Base-by-base conservation (phyloP, 2,329 filamentous ascomycete species). In the Diaporthe eres region DNA sequence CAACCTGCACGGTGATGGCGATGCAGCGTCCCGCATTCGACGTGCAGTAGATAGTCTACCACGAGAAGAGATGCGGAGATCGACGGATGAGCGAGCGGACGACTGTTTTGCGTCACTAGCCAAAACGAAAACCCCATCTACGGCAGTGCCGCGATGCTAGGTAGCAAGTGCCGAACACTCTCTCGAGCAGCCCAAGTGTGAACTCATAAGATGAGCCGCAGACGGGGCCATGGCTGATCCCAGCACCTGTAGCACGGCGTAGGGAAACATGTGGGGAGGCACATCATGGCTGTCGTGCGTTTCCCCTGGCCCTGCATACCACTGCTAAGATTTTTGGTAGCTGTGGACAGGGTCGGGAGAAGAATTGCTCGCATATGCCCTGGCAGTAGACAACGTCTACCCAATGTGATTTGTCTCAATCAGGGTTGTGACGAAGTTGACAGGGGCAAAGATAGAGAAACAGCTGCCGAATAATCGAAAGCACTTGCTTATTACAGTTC, bases 1-100 rank as follows among this genome's bases (percentile, higher is more conserved):
- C 44, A 51, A 51, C 9, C 63, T 68, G 44, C 63, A 53, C 10
- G 63, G 44, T 53, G 63, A 37, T 68, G 15, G 63, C 22, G 31
- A 51, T 53, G 63, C 28, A 51, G 63, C 44, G 47, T 31, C 19
- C 63, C 31, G 31, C 63, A 25, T 37, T 1, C 10, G 31, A 51
- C 31, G 44, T 37, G 44, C 44, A 49, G 39, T 22, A 47, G n/a
- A 22, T 63, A 12, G 39, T 47, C 39, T 31, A 65, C 39, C 15
- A 12, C 42, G 22, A 47, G 60, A 28, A 19, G 13, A 12, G 60
- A 47, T 47, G 60, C 60, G 60, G 39, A 65, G 39, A 65, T 19
- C 5, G 22, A 17, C 39, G 39, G n/a, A 44, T 28, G n/a, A 13
- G 17, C n/a, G 7, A 44, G n/a, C 25, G 3, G 5, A 13, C n/a